Conservation (phyloP, 1,284 basidiomycete genomes). For the Xanthoconium separans region DNA sequence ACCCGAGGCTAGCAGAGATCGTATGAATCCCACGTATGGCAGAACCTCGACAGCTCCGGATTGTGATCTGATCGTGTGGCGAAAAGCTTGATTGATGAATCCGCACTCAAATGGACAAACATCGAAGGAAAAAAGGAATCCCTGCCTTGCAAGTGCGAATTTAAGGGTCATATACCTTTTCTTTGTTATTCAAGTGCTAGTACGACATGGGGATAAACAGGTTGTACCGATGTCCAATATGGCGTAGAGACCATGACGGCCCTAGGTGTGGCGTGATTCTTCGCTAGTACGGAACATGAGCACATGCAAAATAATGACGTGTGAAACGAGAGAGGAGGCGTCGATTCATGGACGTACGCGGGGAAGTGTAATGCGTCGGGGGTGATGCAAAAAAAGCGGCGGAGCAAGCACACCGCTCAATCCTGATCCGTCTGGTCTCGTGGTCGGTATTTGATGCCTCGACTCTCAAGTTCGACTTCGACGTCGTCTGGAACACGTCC, state of each 20-base stretch:
- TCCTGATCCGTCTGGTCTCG: constrained; percentile 76
- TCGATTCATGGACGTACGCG: neutral
- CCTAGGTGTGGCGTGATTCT: constrained; percentile 5
- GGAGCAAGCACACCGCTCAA: constrained; percentile 28
- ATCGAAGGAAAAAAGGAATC: neutral
- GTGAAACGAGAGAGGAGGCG: constrained; percentile 11
- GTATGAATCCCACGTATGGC: constrained; percentile 8
- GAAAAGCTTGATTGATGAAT: neutral
- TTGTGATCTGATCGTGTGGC: neutral
- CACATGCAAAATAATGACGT: constrained; percentile 16
- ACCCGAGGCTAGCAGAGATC: constrained; percentile 5
- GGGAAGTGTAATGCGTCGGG: neutral
- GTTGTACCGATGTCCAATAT: constrained; percentile 9
- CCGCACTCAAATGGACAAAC: neutral
- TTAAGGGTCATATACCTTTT: neutral
- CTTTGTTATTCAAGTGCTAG: neutral
- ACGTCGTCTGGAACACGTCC: constrained; percentile 86
- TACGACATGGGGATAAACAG: constrained; percentile 4
- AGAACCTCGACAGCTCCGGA: constrained; percentile 10
- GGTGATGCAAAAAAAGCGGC: neutral
- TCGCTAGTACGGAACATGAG: constrained; percentile 6
- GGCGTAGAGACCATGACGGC: neutral
- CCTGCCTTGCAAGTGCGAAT: neutral
- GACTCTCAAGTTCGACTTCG: constrained; percentile 70
- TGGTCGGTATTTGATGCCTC: constrained; percentile 79